Evolutionary conservation across 768 basidiomycete genomes (phyloP).

Genomic region (Galerina marginata): DNA sequence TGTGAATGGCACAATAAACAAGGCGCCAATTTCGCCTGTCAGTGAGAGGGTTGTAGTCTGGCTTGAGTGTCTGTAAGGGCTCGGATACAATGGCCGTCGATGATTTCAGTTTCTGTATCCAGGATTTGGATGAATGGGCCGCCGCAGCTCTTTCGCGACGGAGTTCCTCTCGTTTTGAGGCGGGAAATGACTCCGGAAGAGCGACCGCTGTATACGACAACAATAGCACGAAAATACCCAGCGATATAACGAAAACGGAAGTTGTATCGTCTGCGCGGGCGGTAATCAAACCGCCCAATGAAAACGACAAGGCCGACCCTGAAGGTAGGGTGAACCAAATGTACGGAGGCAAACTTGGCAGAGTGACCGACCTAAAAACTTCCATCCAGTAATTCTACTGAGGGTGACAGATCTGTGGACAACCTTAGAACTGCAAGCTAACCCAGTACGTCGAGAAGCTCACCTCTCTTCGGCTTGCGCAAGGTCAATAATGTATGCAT

Average conservation of each 20-base stretch:
- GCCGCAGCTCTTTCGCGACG: not conserved
- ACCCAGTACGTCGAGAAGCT: not conserved
- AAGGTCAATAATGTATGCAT: constrained; percentile 14
- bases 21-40: constrained; percentile 14
- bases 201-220: constrained; percentile 3
- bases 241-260: constrained; percentile 6
- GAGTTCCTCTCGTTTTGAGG: constrained; percentile 4
- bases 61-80: constrained; percentile 12
- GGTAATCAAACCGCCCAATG: constrained; percentile 15
- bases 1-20: constrained; percentile 12
- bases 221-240: not conserved
- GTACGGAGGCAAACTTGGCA: not conserved
- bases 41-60: not conserved
- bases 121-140: not conserved
- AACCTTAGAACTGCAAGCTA: not conserved
- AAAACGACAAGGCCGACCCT: constrained; percentile 12
- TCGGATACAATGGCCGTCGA: constrained; percentile 5
- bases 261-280: not conserved
- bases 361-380: constrained; percentile 1
- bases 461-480: constrained; percentile 15
- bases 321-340: not conserved
- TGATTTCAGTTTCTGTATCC: constrained; percentile 3
- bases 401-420: constrained; percentile 9
- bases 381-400: constrained; percentile 14
- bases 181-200: constrained; percentile 18